These are phyloP conservation scores for Neotropicomus parvogracilis DNA, from an alignment of 1,284 basidiomycete species.

Conservation along the genomic window DNA sequence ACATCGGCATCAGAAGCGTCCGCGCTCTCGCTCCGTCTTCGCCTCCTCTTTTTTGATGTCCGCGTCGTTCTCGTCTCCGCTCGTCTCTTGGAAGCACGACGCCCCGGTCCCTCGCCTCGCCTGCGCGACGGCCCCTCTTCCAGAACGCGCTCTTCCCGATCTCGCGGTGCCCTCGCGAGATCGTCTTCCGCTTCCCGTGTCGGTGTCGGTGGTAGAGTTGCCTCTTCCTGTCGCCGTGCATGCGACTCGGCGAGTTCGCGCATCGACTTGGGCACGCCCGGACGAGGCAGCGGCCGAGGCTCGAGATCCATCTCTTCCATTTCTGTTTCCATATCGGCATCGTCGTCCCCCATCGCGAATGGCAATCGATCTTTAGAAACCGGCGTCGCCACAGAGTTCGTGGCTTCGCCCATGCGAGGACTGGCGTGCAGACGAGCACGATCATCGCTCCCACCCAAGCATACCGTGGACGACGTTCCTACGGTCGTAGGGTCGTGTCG, in stretches of 20 bases:
- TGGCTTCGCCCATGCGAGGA: neutral
- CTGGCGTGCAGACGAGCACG: neutral
- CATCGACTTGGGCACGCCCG: conserved; percentile 55
- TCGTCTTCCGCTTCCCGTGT: conserved; percentile 4
- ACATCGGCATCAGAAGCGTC: conserved; percentile 24
- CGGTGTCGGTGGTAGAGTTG: conserved; percentile 7
- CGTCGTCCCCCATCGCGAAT: conserved; percentile 24
- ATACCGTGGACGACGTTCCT: conserved; percentile 14
- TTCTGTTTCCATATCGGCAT: conserved; percentile 23
- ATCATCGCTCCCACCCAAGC: conserved; percentile 1
- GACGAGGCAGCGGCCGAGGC: conserved; percentile 9
- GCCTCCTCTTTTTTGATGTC: conserved; percentile 27
- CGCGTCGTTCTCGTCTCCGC: conserved; percentile 13
- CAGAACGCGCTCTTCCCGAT: neutral
- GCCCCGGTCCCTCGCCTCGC: conserved; percentile 5
- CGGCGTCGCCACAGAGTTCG: neutral
- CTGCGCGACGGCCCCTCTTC: conserved; percentile 6
- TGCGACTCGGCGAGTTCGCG: conserved; percentile 57
- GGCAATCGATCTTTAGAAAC: conserved; percentile 7
- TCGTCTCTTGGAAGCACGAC: conserved; percentile 9
- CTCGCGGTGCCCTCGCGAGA: conserved; percentile 1
- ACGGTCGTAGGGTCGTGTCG: conserved; percentile 21
- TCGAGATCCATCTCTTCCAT: conserved; percentile 32
- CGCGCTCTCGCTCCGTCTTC: conserved; percentile 14
- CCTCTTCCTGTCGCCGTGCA: conserved; percentile 16